These are phyloP conservation scores for Aegilops bicornis DNA, from an alignment of 176 grass and related monocot species.

Conservation along the genomic window DNA sequence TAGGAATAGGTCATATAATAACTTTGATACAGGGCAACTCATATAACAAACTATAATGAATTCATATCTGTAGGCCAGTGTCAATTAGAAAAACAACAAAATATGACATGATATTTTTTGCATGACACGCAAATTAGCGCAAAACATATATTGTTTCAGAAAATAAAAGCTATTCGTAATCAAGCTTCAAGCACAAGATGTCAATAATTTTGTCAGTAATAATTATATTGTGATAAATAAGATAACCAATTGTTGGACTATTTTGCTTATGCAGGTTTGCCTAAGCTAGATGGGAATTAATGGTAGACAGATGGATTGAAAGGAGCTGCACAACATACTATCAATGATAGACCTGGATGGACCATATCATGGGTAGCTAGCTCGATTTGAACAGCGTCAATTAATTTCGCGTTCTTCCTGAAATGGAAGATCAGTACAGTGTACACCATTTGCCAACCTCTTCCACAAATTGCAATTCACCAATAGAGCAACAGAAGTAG, in stretches of 20 bases:
- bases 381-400: neutral
- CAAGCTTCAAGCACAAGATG: neutral
- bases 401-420: neutral
- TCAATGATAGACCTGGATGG: neutral
- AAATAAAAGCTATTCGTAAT: neutral
- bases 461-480: neutral
- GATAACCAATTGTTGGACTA: neutral
- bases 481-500: neutral
- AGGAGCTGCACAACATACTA: neutral
- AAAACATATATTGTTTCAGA: neutral
- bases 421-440: conserved; percentile 1
- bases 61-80: neutral
- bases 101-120: neutral
- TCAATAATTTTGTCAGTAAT: neutral
- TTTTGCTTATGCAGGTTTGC: neutral
- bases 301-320: neutral
- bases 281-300: neutral
- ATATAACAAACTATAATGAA: neutral
- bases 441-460: conserved; percentile 8
- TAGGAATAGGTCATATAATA: neutral
- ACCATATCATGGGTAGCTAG: neutral
- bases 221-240: no score
- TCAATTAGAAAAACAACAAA: neutral
- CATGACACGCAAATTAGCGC: neutral
- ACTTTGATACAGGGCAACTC: neutral